A percentile compares a stretch with the other conserved stretches of the same genome.
Conservation (phyloP, 2,329 filamentous ascomycete species). For the Venturia effusa region DNA sequence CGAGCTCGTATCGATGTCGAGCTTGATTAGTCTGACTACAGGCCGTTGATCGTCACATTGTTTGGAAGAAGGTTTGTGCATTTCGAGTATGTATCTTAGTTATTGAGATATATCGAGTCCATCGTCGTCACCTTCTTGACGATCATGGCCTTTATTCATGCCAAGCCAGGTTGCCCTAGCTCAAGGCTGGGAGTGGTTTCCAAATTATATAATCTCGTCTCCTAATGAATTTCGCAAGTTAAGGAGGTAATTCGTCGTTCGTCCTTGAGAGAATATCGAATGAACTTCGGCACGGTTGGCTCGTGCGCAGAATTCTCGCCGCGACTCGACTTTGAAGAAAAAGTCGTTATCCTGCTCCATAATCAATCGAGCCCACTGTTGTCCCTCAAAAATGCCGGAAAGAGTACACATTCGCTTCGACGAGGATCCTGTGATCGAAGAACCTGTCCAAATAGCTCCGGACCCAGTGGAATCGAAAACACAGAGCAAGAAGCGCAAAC, state of each 20-base stretch:
- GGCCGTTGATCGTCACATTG: no score
- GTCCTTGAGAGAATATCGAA: neutral
- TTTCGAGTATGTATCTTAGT: no score
- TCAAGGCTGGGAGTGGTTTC: no score
- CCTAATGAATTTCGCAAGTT: no score
- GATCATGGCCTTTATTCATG: neutral
- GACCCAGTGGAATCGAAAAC: neutral
- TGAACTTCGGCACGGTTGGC: neutral
- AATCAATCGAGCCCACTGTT: neutral
- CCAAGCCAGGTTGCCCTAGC: neutral
- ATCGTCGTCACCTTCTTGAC: neutral
- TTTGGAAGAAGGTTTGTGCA: no score
- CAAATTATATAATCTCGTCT: no score
- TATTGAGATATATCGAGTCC: no score
- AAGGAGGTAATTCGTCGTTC: no score
- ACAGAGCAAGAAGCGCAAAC: conserved; percentile 25
- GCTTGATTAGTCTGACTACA: no score
- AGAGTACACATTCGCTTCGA: conserved; percentile 29
- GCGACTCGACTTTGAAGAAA: neutral
- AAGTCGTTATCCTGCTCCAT: neutral
- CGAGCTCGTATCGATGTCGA: no score
- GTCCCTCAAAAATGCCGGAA: conserved; percentile 28
- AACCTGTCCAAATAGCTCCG: neutral
- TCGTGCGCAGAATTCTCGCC: neutral
- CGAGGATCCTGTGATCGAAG: conserved; percentile 16